phyloP scores from a whole-genome alignment of 1,284 basidiomycete genomes.

The Sanguinoderma infundibulare region DNA sequence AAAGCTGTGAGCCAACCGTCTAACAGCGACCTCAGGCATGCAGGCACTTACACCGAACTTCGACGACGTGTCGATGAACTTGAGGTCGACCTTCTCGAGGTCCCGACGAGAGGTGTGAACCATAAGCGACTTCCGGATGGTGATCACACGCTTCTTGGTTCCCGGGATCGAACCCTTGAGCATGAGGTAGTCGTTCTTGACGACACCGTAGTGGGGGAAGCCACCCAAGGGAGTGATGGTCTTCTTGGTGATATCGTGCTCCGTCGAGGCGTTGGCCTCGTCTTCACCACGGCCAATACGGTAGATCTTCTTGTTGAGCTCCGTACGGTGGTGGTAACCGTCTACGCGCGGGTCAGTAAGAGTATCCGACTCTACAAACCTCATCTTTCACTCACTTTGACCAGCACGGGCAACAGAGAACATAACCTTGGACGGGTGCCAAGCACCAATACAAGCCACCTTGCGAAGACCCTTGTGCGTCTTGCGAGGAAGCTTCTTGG shows the following conservation, averaged over 20 bases:
- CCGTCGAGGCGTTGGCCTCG: conserved; percentile 89
- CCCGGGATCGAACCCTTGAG: conserved; percentile 95
- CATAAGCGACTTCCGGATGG: conserved; percentile 89
- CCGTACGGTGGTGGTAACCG: conserved; percentile 99
- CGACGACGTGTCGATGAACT: conserved; percentile 98
- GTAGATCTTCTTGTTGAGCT: conserved; percentile 99
- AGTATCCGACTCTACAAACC: neutral
- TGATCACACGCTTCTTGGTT: conserved; percentile 97
- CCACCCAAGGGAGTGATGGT: conserved; percentile 98
- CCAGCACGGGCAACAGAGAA: conserved; percentile 99
- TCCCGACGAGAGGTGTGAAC: conserved; percentile 87
- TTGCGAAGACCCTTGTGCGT: conserved; percentile 99
- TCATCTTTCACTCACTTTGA: conserved; percentile 78
- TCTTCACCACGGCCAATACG: conserved; percentile 88
- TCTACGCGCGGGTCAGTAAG: conserved; percentile 49
- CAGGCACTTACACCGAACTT: conserved; percentile 81
- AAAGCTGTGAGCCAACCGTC: conserved; percentile 10
- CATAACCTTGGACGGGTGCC: conserved; percentile 99
- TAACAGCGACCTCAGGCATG: neutral
- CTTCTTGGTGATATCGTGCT: conserved; percentile 94
- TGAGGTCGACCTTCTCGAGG: conserved; percentile 97
- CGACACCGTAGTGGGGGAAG: conserved; percentile 98
- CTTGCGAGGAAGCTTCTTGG: conserved; percentile 98
- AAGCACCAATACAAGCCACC: conserved; percentile 99
- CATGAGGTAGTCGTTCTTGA: conserved; percentile 98